phyloP scores from a whole-genome alignment of 257 asterid genomes.

The Solanum tarapatanum region DNA sequence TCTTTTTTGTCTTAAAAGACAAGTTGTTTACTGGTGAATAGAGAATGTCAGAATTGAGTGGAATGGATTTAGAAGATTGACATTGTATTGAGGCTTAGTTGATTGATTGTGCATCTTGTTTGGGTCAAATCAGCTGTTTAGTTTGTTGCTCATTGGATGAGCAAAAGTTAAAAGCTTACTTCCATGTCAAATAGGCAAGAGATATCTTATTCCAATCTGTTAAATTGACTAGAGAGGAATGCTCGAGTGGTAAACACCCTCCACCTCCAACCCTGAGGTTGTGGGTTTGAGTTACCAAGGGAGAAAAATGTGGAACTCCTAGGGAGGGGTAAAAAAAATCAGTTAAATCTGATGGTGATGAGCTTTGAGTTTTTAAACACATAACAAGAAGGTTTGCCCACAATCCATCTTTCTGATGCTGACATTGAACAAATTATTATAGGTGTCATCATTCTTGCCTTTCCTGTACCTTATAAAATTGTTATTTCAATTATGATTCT shows the following conservation, averaged over 20 bases:
- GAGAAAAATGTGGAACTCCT: background rate
- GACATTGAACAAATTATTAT: background rate
- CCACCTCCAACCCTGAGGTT: background rate
- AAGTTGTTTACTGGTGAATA: background rate
- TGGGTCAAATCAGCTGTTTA: background rate
- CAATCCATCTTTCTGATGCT: background rate
- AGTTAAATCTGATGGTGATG: background rate
- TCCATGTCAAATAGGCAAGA: background rate
- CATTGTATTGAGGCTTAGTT: background rate
- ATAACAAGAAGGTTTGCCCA: background rate
- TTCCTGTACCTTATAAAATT: background rate
- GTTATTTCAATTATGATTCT: background rate
- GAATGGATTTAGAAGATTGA: background rate
- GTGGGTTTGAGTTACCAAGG: background rate
- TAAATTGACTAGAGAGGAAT: background rate
- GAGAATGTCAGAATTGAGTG: background rate
- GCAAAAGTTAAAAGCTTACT: background rate
- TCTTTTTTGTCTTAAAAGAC: background rate
- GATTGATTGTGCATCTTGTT: background rate
- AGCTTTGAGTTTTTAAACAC: background rate
- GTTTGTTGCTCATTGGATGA: background rate
- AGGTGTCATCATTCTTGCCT: background rate
- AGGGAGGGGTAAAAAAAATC: background rate
- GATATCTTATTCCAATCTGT: background rate
- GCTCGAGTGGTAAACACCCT: background rate